These are phyloP conservation scores for Apophysomyces variabilis DNA, from an alignment of 371 early-diverging fungal genomes.

Conservation along the genomic window DNA sequence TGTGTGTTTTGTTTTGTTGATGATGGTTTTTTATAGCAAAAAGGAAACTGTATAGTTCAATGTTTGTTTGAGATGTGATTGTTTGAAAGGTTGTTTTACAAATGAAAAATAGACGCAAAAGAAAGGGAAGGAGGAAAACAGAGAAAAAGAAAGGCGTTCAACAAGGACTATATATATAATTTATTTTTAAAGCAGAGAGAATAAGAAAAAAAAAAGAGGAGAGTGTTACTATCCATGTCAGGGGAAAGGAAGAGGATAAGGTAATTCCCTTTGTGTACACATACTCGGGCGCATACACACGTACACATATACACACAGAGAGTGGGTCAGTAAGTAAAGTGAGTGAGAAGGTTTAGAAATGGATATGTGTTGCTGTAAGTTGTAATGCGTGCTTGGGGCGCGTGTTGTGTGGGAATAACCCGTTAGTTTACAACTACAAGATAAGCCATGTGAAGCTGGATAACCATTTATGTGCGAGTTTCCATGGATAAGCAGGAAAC, in stretches of 20 bases:
- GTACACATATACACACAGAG: no score
- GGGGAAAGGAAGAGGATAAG: not conserved
- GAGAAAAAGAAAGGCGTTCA: slow-evolving; percentile 1
- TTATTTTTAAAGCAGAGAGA: not conserved
- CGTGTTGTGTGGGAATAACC: slow-evolving; percentile 9
- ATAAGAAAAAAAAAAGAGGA: slow-evolving; percentile 11
- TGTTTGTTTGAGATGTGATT: not conserved
- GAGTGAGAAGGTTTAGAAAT: no score
- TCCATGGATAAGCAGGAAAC: not conserved
- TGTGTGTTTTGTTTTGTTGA: no score
- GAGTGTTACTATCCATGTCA: not conserved
- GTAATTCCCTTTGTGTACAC: no score
- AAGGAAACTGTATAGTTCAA: no score
- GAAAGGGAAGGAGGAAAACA: slow-evolving; percentile 17
- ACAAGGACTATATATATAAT: slow-evolving; percentile 6
- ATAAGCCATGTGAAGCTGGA: not conserved
- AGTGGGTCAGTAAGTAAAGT: no score
- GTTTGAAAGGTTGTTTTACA: not conserved
- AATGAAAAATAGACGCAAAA: slow-evolving; percentile 6
- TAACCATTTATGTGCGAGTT: not conserved
- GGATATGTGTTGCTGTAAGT: no score
- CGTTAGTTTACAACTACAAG: not conserved
- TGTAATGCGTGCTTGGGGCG: not conserved
- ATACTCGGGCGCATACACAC: no score
- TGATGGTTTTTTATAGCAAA: no score